phyloP scores from a whole-genome alignment of 169 alveolate genomes.

The Perkinsus olseni region DNA sequence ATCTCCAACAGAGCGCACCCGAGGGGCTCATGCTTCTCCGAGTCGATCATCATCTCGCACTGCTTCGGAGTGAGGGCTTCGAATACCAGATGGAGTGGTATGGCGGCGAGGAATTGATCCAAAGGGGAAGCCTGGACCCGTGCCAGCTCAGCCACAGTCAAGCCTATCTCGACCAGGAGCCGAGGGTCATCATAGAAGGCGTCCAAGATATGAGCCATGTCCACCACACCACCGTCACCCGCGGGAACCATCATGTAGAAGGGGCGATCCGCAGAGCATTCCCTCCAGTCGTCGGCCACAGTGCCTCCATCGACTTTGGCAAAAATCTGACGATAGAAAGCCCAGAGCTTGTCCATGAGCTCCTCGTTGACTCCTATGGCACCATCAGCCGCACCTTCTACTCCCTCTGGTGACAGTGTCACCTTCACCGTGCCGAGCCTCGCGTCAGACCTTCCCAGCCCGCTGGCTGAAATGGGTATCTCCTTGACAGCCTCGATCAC shows the following conservation, averaged over 20 bases:
- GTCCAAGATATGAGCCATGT: not conserved
- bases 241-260: not conserved
- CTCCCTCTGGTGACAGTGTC: not conserved
- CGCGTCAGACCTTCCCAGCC: not conserved
- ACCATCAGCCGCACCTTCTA: not conserved
- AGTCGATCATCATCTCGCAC: too few relatives aligned
- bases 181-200: not conserved
- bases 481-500: not conserved
- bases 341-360: not conserved
- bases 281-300: not conserved
- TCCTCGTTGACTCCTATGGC: not conserved
- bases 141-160: too few relatives aligned
- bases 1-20: too few relatives aligned
- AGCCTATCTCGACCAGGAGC: not conserved
- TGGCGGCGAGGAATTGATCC: too few relatives aligned
- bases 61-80: too few relatives aligned
- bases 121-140: too few relatives aligned
- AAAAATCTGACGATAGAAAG: not conserved
- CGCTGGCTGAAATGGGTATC: not conserved
- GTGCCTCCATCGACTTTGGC: not conserved
- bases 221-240: not conserved
- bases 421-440: not conserved
- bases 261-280: not conserved
- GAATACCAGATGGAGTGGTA: too few relatives aligned
- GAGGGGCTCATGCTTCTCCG: too few relatives aligned